Evolutionary conservation across 495 filamentous ascomycete genomes (phyloP), one percentile per base, ranked within the genome.

Genomic region (Filosporella fistucella): DNA sequence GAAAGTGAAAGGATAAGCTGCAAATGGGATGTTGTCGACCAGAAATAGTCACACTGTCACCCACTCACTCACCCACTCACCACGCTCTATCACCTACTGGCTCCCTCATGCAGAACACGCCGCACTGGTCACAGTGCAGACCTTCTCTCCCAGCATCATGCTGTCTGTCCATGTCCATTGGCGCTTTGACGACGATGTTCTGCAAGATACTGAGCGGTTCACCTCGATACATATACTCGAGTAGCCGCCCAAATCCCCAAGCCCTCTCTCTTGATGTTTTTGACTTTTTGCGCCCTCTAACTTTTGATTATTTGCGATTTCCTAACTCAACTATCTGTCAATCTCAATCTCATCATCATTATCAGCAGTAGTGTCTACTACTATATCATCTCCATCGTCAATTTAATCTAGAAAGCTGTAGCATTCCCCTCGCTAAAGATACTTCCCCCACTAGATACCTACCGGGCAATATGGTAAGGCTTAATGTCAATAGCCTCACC

Each of bases 251-350:
- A 35, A 37, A 44, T 52, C 48, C 20, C 30, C 45, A 50, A 46
- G 11, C 21, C 16, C 42, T 45, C 42, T 40, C 57, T 60, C 53
- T 51, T 54, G 57, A 60, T 60, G 57, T 43, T 38, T 51, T 45
- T 54, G 51, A 33, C 38, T 46, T 44, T 49, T 60, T 45, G 41
- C 52, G 38, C 33, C 42, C 2, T 34, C 35, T 42, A 11, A 39
- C 32, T 23, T 51, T 28, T 52, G 32, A 45, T 49, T 37, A 24
- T 47, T 35, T 43, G 48, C 36, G 30, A 41, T 59, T 59, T 59
- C 52, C 30, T 58, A 54, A 25, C 26, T 42, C 26, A 20, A n/a
- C n/a, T n/a, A n/a, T n/a, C n/a, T n/a, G n/a, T n/a, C n/a, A n/a
- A n/a, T 33, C 10, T 35, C 14, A 18, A 34, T 46, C 43, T 46